Base-by-base conservation (phyloP, 1,284 basidiomycete genomes). In the Ceratobasidium sp. region DNA sequence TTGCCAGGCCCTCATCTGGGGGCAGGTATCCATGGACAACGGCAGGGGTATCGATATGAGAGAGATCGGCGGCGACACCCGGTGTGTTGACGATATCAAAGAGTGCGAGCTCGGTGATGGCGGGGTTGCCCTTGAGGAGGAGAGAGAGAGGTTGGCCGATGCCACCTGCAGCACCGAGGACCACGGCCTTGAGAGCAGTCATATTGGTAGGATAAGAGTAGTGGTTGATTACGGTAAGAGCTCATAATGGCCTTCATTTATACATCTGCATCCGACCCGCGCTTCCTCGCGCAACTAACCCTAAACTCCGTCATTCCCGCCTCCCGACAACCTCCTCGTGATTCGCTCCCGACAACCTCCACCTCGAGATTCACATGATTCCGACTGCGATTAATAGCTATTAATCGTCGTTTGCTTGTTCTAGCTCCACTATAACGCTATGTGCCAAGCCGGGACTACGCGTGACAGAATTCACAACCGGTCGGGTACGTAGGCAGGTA, bases 71-170 rank as follows among this genome's bases (percentile, higher is more conserved):
- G 74, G 96, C 96, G 79, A 99, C 97, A 85, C 98, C 97, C 59
- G 96, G 96, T 17, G 97, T 94, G 84, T 95, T 94, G 83, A 95
- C 93, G 84, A 99, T 97, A 94, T 99, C 98, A 84, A 90, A 99
- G 77, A 99, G 90, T 71, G 90, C 87, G 76, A 99, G 91, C 86
- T 91, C 88, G 74, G 93, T 93, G 81, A 99, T 88, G 77, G 90
- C 86, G 45, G 93, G 89, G 86, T 96, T 94, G 77, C 87, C 84
- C 88, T 98, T 98, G 83, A 98, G 89, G 71, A 98, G 87, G 75
- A 98, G 90, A 60, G 95, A 92, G 81, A 98, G 87, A 77, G 96
- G 96, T 85, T 98, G 96, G 81, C 96, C 95, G 81, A 96, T 96
- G 82, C 92, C 94, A 83, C 91, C 93, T 93, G 94, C 91, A 85